Conservation (phyloP, 805 yeast species). For the Monosporozyma siamensis region DNA sequence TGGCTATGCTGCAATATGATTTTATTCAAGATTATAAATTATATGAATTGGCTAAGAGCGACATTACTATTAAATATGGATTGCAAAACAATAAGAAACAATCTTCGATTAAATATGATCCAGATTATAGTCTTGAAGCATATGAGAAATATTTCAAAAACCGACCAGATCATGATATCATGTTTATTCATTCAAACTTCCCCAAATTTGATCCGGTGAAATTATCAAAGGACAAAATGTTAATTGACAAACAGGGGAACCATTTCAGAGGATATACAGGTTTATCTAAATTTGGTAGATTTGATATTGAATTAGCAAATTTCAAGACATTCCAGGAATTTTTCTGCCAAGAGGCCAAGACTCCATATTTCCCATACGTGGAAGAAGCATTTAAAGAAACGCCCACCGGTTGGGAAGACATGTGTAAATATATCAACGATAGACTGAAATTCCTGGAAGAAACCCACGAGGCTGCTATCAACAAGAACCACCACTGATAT, state of each 20-base stretch:
- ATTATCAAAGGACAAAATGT: slow-evolving; percentile 16
- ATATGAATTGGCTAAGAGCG: slow-evolving; percentile 14
- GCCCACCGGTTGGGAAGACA: slow-evolving; percentile 9
- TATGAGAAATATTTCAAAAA: slow-evolving; percentile 13
- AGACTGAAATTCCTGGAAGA: slow-evolving; percentile 15
- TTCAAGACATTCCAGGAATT: slow-evolving; percentile 17
- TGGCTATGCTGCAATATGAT: slow-evolving; percentile 71
- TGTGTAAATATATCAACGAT: slow-evolving; percentile 22
- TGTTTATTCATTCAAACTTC: slow-evolving; percentile 33
- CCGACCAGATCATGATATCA: slow-evolving; percentile 11
- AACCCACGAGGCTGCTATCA: slow-evolving; percentile 17
- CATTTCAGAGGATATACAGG: slow-evolving; percentile 20
- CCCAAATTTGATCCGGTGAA: slow-evolving; percentile 33
- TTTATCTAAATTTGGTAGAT: slow-evolving; percentile 14
- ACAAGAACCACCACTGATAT: background rate
- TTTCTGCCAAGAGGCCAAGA: slow-evolving; percentile 12
- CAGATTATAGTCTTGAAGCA: slow-evolving; percentile 13
- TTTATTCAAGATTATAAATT: slow-evolving; percentile 49
- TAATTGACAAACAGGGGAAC: slow-evolving; percentile 16
- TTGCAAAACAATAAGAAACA: background rate
- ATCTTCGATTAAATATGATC: slow-evolving; percentile 8
- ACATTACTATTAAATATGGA: slow-evolving; percentile 10
- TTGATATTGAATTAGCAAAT: slow-evolving; percentile 24
- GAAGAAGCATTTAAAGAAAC: slow-evolving; percentile 10
- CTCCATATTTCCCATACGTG: slow-evolving; percentile 17